A percentile compares a stretch with the other conserved stretches of the same genome.
Evolutionary conservation across 2,329 filamentous ascomycete species (phyloP).

Genomic region (Corynespora cassiicola): DNA sequence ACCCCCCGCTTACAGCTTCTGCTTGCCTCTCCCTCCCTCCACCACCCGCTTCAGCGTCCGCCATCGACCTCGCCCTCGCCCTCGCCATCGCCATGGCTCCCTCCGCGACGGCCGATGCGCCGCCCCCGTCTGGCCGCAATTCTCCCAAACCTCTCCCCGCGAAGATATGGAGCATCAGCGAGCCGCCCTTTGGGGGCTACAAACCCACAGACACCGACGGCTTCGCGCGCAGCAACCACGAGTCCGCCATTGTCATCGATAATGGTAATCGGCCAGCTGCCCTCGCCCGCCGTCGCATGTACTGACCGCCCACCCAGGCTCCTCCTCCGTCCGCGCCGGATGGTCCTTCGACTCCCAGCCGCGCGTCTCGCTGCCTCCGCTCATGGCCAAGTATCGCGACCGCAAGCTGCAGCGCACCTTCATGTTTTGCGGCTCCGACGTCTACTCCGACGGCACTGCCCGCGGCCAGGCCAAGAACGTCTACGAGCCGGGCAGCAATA

Average conservation of each 20-base stretch:
- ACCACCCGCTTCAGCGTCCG: no score
- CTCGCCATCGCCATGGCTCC: slow-evolving; percentile 39
- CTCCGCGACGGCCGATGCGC: slow-evolving; percentile 45
- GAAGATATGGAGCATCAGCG: slow-evolving; percentile 60
- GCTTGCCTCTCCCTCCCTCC: slow-evolving; percentile 5
- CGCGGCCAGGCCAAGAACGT: slow-evolving; percentile 88
- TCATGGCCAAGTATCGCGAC: slow-evolving; percentile 95
- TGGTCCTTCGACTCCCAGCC: slow-evolving; percentile 94
- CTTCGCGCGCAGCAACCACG: slow-evolving; percentile 67
- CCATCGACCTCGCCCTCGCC: no score
- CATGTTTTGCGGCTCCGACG: slow-evolving; percentile 89
- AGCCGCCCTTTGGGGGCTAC: slow-evolving; percentile 68
- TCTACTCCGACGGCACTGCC: slow-evolving; percentile 92
- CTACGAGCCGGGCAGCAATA: slow-evolving; percentile 88
- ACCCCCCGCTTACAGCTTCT: slow-evolving; percentile 11
- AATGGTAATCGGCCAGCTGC: slow-evolving; percentile 72
- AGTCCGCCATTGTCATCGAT: slow-evolving; percentile 91
- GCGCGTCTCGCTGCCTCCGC: slow-evolving; percentile 79
- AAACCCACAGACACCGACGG: slow-evolving; percentile 69
- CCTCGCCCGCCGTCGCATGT: slow-evolving; percentile 6
- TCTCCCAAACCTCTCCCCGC: slow-evolving; percentile 61
- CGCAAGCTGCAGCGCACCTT: slow-evolving; percentile 92
- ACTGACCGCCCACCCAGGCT: slow-evolving; percentile 63
- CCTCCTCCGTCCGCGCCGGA: slow-evolving; percentile 86
- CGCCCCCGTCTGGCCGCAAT: slow-evolving; percentile 51